Conservation (phyloP, 2,329 filamentous ascomycete species). For the Aspergillus sp. region DNA sequence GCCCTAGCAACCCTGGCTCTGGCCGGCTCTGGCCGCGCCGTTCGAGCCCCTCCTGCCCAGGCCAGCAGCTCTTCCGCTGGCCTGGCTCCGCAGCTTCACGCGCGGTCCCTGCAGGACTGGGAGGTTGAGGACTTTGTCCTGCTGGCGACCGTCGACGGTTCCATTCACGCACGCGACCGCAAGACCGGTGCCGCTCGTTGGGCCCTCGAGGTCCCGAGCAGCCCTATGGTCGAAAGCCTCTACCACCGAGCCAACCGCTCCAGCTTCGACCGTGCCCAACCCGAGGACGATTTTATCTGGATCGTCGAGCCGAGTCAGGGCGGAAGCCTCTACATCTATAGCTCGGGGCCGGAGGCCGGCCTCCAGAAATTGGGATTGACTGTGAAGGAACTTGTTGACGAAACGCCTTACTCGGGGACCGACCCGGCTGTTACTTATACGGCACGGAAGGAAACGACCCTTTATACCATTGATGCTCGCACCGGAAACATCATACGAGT, state of each 20-base stretch:
- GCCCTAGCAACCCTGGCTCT: slow-evolving; percentile 97
- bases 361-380: slow-evolving; percentile 52
- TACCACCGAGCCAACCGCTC: slow-evolving; percentile 75
- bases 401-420: slow-evolving; percentile 73
- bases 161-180: slow-evolving; percentile 86
- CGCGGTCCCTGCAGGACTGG: slow-evolving; percentile 98
- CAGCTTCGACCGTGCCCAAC: slow-evolving; percentile 56
- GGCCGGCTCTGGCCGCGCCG: slow-evolving; percentile 71
- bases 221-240: slow-evolving; percentile 86
- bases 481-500: slow-evolving; percentile 81
- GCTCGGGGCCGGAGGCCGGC: slow-evolving; percentile 60
- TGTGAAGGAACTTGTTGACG: slow-evolving; percentile 79
- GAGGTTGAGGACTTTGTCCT: slow-evolving; percentile 99
- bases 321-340: slow-evolving; percentile 84
- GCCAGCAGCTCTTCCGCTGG: slow-evolving; percentile 64
- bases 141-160: slow-evolving; percentile 99
- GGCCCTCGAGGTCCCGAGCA: slow-evolving; percentile 75
- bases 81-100: slow-evolving; percentile 80
- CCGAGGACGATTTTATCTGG: slow-evolving; percentile 87
- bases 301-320: slow-evolving; percentile 90
- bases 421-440: slow-evolving; percentile 83
- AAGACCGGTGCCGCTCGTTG: slow-evolving; percentile 82
- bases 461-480: slow-evolving; percentile 85
- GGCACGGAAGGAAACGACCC: slow-evolving; percentile 84
- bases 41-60: slow-evolving; percentile 88